Evolutionary conservation across 2,329 filamentous ascomycete species (phyloP).

Genomic region (Colletotrichum kahawae): DNA sequence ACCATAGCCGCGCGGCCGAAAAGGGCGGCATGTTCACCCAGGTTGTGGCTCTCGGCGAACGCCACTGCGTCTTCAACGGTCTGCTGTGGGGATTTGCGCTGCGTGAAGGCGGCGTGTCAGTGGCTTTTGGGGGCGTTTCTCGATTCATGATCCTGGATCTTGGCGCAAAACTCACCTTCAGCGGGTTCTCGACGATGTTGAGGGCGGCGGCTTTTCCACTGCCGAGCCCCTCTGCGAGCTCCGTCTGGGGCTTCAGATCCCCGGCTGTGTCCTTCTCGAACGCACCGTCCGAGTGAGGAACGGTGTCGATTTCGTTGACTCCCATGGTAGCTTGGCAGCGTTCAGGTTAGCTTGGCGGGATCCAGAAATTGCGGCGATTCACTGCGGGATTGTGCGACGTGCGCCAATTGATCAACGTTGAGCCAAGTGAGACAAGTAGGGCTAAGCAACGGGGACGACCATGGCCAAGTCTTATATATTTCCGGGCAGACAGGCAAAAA

Average conservation of each 20-base stretch:
- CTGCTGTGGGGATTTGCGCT: slow-evolving; percentile 29
- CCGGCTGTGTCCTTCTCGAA: neutral
- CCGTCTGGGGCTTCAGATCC: neutral
- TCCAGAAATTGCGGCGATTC: neutral
- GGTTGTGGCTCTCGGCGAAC: slow-evolving; percentile 54
- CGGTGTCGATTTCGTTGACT: slow-evolving; percentile 6
- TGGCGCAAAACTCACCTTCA: slow-evolving; percentile 28
- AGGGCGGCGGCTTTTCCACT: slow-evolving; percentile 29
- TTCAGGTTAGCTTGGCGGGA: neutral
- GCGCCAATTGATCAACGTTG: neutral
- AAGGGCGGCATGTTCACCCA: slow-evolving; percentile 52
- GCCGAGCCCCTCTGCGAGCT: slow-evolving; percentile 1
- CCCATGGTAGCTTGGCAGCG: neutral
- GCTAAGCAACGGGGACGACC: neutral
- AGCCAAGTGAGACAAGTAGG: neutral
- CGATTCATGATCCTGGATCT: neutral
- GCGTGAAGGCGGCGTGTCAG: neutral
- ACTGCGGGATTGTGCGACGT: neutral
- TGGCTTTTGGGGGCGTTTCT: neutral
- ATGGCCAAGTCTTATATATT: neutral
- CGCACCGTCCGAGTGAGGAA: neutral
- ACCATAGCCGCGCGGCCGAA: slow-evolving; percentile 43
- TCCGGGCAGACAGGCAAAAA: neutral
- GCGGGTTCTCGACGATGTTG: slow-evolving; percentile 38
- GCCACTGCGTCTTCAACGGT: slow-evolving; percentile 44